Evolutionary conservation across 164 flowering plant species (phyloP).

Genomic region (Vitis labrusca): DNA sequence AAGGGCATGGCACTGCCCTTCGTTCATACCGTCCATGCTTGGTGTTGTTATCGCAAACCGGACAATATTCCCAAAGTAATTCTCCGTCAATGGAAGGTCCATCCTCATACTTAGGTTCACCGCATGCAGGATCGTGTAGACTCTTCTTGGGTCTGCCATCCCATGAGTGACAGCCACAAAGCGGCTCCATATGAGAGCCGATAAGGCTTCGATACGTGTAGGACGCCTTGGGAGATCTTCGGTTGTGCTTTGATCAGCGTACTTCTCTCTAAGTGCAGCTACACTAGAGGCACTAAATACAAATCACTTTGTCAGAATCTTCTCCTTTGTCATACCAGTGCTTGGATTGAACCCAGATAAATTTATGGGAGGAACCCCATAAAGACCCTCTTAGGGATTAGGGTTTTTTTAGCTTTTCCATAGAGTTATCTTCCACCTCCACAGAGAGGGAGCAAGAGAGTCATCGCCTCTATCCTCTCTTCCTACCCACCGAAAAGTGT

Average conservation of each 20-base stretch:
- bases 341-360: too few species aligned
- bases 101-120: conserved; percentile 21
- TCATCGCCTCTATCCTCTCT: too few species aligned
- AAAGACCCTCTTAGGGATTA: too few species aligned
- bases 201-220: conserved; percentile 19
- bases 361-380: too few species aligned
- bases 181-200: conserved; percentile 23
- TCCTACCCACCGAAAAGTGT: too few species aligned
- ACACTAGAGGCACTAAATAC: conserved; percentile 19
- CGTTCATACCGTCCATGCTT: not conserved
- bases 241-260: not conserved
- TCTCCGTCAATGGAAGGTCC: conserved; percentile 20
- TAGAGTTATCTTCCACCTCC: too few species aligned
- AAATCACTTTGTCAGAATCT: conserved; percentile 16
- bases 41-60: conserved; percentile 3
- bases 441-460: too few species aligned
- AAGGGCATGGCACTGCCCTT: not conserved
- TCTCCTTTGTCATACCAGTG: too few species aligned
- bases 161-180: not conserved
- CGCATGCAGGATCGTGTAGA: conserved; percentile 4
- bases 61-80: conserved; percentile 20
- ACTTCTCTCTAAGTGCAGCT: conserved; percentile 12
- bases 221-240: conserved; percentile 5
- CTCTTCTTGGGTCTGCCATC: not conserved
- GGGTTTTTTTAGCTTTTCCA: too few species aligned